These are phyloP conservation scores for Eragrostis nindensis DNA, from an alignment of 176 grass and related monocot species.

Conservation along the genomic window DNA sequence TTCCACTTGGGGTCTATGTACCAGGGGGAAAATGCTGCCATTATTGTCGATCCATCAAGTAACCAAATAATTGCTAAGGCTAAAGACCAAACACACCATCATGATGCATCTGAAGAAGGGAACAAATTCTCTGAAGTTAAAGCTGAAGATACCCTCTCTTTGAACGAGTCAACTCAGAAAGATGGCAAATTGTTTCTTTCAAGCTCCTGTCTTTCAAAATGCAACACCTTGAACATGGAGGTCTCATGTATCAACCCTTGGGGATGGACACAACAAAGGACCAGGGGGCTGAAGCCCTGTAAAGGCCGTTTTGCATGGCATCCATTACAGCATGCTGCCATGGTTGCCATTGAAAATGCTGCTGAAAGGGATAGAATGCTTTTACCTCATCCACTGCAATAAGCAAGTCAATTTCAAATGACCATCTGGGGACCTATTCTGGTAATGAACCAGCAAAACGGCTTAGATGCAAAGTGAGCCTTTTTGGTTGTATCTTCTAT, in stretches of 20 bases:
- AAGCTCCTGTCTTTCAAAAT: constrained; percentile 24
- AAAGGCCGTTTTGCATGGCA: constrained; percentile 65
- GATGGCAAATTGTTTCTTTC: background rate
- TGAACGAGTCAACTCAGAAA: constrained; percentile 7
- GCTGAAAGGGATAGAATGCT: constrained; percentile 63
- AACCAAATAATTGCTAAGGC: constrained; percentile 73
- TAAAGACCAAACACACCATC: constrained; percentile 49
- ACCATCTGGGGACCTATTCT: constrained; percentile 34
- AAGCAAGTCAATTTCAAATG: constrained; percentile 26
- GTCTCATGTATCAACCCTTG: constrained; percentile 82
- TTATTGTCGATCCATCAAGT: constrained; percentile 81
- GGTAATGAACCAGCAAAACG: constrained; percentile 68
- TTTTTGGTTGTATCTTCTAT: constrained; percentile 6
- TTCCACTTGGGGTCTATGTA: constrained; percentile 11
- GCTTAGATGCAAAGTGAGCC: constrained; percentile 57
- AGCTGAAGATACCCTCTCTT: constrained; percentile 5
- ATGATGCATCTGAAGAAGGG: constrained; percentile 26
- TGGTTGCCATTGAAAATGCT: constrained; percentile 91
- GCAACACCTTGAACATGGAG: constrained; percentile 34
- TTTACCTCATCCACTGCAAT: constrained; percentile 50
- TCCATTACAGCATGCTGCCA: constrained; percentile 79
- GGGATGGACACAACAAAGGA: constrained; percentile 60
- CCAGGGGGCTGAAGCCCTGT: constrained; percentile 20
- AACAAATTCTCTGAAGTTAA: constrained; percentile 30
- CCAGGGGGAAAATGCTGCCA: constrained; percentile 73